Evolutionary conservation across 2,329 filamentous ascomycete species (phyloP), one percentile per base, ranked within the genome.

Genomic region (Colletotrichum trifolii): DNA sequence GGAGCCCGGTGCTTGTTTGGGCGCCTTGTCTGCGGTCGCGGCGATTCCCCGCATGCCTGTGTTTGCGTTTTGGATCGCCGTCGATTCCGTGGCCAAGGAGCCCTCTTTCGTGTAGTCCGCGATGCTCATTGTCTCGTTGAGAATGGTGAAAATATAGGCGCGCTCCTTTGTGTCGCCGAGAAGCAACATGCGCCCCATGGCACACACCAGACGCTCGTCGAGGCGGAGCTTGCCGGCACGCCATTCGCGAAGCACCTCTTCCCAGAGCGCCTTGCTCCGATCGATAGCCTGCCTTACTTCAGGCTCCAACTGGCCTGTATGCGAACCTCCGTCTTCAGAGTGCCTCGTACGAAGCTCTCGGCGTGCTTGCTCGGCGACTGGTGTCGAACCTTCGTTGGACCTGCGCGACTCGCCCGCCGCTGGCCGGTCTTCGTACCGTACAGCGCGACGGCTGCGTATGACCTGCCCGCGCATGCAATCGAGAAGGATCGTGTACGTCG

Each of bases 111-210:
- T 76, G 82, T 69, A 80, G 73, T 55, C 87, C 39, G 90, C 87
- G 46, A 97, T 85, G 50, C 87, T 85, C 88, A 95, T 94, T 1
- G 93, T 92, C 77, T 97, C 90, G 69, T 93, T 85, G n/a, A 96
- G 78, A 17, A 97, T 81, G 43, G 87, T 86, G 25, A 97, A 83
- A 2, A 97, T 82, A 70, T 93, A 87, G 67, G 91, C 87, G 76
- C 85, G 89, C 70, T 96, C 89, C 54, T 82, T 77, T 15, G 85
- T 81, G 10, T 83, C 79, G 13, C 91, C 88, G 54, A 90, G 79
- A 25, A 94, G 78, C n/a, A 98, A 81, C 3, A 97, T 70, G 40
- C 89, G 85, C 6, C 90, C 93, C 92, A 98, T 97, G 36, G 91
- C 84, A 72, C 88, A 90, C 4, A 96, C 90, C 17, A 98, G 81